phyloP scores from a whole-genome alignment of 352 stramenopile genomes.

The Phytophthora podocarpi region DNA sequence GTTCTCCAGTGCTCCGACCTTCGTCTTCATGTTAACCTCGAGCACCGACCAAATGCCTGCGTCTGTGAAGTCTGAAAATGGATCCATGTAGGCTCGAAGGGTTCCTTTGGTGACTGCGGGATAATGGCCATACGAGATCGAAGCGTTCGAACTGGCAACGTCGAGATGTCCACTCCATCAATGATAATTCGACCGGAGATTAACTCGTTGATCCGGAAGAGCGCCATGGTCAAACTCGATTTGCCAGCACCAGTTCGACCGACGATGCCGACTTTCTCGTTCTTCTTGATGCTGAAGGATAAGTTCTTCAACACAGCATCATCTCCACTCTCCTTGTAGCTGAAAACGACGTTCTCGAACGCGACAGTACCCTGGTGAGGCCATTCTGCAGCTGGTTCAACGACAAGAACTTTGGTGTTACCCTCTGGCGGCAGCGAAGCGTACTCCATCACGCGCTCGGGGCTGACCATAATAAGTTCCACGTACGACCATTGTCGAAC shows the following conservation, averaged over 20 bases:
- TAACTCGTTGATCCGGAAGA: slow-evolving; percentile 48
- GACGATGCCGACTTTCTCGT: slow-evolving; percentile 83
- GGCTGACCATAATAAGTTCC: slow-evolving; percentile 59
- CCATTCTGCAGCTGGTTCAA: slow-evolving; percentile 16
- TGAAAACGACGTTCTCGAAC: slow-evolving; percentile 25
- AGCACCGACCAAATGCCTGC: no score
- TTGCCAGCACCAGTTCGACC: slow-evolving; percentile 52
- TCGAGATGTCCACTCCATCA: slow-evolving; percentile 87
- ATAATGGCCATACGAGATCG: slow-evolving; percentile 74
- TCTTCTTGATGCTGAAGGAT: slow-evolving; percentile 59
- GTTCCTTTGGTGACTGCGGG: no score
- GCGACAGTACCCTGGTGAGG: background rate
- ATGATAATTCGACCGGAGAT: slow-evolving; percentile 72
- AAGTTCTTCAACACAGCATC: slow-evolving; percentile 11
- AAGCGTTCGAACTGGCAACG: no score
- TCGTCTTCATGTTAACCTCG: no score
- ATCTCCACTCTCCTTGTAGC: slow-evolving; percentile 17
- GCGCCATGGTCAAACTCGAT: slow-evolving; percentile 44
- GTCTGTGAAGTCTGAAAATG: no score
- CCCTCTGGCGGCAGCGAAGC: slow-evolving; percentile 6
- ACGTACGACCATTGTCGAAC: slow-evolving; percentile 40
- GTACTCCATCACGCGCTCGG: slow-evolving; percentile 46
- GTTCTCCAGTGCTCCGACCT: no score
- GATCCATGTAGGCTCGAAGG: no score
- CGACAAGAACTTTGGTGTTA: background rate